Percentiles rank a stretch among this genome's conserved stretches.
phyloP scores from a whole-genome alignment of 2,329 filamentous ascomycete genomes.

The Metarhizium humberi region DNA sequence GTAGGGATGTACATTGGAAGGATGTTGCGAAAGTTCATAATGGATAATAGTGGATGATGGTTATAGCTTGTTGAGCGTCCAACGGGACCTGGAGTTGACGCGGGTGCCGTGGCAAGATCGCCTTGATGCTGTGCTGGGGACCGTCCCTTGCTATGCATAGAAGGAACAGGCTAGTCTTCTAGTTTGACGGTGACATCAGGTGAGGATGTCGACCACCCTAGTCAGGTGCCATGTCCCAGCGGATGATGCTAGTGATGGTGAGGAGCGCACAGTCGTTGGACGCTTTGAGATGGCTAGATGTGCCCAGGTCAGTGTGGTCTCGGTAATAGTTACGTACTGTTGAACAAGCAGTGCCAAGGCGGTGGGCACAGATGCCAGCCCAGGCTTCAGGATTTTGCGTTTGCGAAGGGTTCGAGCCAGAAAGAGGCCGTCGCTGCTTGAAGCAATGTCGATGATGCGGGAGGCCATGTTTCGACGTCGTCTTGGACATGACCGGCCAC shows the following conservation, averaged over 20 bases:
- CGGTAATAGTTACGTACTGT: background rate
- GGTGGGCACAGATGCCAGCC: background rate
- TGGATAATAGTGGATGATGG: background rate
- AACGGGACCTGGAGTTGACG: background rate
- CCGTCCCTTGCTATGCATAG: background rate
- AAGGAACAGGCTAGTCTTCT: background rate
- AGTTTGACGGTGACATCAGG: constrained; percentile 6
- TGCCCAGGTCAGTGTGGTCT: background rate
- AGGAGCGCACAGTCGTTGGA: background rate
- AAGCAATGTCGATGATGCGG: background rate
- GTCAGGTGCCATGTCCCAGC: background rate
- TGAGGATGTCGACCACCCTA: constrained; percentile 2
- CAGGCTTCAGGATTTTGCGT: background rate
- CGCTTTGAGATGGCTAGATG: background rate
- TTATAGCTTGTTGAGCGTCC: background rate
- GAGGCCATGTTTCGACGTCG: background rate
- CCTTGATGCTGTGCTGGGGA: background rate
- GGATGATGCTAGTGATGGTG: background rate
- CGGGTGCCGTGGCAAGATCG: background rate
- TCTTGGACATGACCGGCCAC: no score
- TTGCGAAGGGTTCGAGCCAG: background rate
- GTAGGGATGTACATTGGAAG: constrained; percentile 2
- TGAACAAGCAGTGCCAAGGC: background rate
- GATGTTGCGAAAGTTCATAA: background rate
- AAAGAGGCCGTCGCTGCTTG: background rate